Evolutionary conservation across 495 filamentous ascomycete genomes (phyloP).

Genomic region (Daldinia loculata): DNA sequence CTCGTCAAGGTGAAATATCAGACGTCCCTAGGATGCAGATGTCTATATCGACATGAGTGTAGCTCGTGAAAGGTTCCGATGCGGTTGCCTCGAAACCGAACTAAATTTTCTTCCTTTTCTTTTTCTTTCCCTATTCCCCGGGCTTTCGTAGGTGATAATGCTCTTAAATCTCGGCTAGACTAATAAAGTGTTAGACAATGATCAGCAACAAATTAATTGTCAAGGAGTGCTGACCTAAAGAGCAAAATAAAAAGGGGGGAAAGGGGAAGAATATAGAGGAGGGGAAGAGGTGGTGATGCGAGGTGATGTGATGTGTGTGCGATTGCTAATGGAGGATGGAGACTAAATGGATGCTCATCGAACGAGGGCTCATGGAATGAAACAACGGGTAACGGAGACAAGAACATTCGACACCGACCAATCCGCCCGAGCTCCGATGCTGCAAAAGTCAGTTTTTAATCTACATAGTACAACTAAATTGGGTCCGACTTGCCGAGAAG

Average conservation of each 20-base stretch:
- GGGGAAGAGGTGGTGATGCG: constrained; percentile 23
- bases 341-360: constrained; percentile 1
- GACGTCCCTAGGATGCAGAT: constrained; percentile 25
- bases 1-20: constrained; percentile 17
- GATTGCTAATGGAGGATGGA: constrained; percentile 8
- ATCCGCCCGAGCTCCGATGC: constrained; percentile 27
- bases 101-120: not conserved
- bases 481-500: constrained; percentile 35
- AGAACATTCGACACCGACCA: constrained; percentile 39
- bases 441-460: constrained; percentile 26
- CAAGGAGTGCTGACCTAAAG: constrained; percentile 1
- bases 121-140: not conserved
- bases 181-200: constrained; percentile 17
- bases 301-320: constrained; percentile 31
- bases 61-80: constrained; percentile 14
- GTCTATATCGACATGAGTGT: constrained; percentile 35
- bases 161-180: constrained; percentile 21
- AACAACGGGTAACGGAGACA: not conserved
- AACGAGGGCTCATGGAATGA: not conserved
- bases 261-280: constrained; percentile 1
- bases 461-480: constrained; percentile 24
- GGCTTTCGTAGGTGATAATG: not conserved
- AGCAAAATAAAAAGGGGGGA: not conserved
- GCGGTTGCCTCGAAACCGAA: constrained; percentile 25
- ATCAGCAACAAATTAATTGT: constrained; percentile 5